phyloP scores from a whole-genome alignment of 2,329 filamentous ascomycete species.

The Ceratocystiopsis minuta region DNA sequence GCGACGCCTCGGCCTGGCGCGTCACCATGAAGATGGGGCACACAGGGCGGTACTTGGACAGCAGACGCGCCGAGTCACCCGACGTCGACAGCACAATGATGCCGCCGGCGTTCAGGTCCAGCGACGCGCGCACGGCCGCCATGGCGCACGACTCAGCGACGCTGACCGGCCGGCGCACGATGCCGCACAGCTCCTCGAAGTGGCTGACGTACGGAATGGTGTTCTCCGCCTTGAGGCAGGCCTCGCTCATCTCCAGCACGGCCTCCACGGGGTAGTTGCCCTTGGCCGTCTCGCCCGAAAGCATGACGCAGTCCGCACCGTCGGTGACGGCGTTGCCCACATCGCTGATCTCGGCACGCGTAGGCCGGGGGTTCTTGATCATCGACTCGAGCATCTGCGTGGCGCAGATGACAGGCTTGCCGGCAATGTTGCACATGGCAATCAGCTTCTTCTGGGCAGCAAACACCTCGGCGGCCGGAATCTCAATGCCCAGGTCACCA shows the following conservation, averaged over 20 bases:
- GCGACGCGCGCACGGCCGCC: slow-evolving; percentile 84
- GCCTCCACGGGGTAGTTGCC: slow-evolving; percentile 84
- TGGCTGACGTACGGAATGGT: slow-evolving; percentile 93
- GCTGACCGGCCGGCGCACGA: slow-evolving; percentile 66
- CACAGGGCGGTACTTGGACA: slow-evolving; percentile 96
- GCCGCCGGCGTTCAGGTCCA: slow-evolving; percentile 90
- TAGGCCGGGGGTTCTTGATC: slow-evolving; percentile 98
- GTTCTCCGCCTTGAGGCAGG: slow-evolving; percentile 90
- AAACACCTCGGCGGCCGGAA: slow-evolving; percentile 95
- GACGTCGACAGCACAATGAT: slow-evolving; percentile 95
- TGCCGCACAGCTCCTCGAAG: slow-evolving; percentile 82
- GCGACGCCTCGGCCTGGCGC: slow-evolving; percentile 62
- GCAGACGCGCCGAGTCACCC: slow-evolving; percentile 79
- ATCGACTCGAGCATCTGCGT: slow-evolving; percentile 99
- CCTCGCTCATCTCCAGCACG: slow-evolving; percentile 95
- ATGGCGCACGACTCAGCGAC: slow-evolving; percentile 92
- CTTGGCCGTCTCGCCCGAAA: slow-evolving; percentile 98
- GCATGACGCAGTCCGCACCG: slow-evolving; percentile 97
- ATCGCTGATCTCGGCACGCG: slow-evolving; percentile 94
- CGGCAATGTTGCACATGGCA: slow-evolving; percentile 98
- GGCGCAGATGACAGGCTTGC: slow-evolving; percentile 96
- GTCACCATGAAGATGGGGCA: slow-evolving; percentile 99
- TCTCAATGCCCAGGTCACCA: slow-evolving; percentile 97
- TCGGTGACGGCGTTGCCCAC: slow-evolving; percentile 97
- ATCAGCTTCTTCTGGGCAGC: slow-evolving; percentile 99